Conservation (phyloP, 2,329 filamentous ascomycete genomes). For the Xylariales sp. region DNA sequence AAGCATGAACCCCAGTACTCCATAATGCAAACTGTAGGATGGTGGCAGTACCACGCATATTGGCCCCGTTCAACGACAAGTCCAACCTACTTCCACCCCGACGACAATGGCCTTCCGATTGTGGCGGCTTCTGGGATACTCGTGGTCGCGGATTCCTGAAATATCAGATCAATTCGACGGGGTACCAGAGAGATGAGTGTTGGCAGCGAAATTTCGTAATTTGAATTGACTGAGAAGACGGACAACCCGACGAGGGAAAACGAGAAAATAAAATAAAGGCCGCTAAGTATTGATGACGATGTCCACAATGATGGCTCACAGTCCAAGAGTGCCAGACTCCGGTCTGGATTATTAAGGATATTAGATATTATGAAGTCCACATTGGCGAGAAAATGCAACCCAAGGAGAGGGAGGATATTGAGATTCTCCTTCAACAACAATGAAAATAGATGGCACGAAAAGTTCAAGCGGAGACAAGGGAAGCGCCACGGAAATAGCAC, state of each 20-base stretch:
- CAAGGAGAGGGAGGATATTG: slow-evolving; percentile 10
- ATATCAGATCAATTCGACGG: neutral
- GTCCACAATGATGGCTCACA: slow-evolving; percentile 9
- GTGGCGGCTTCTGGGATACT: no score
- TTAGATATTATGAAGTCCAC: slow-evolving; percentile 22
- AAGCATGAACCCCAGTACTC: slow-evolving; percentile 39
- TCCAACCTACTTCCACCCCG: slow-evolving; percentile 10
- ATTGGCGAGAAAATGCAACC: slow-evolving; percentile 15
- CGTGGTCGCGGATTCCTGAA: neutral
- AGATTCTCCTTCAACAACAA: slow-evolving; percentile 6
- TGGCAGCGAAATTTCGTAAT: neutral
- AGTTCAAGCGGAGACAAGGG: slow-evolving; percentile 10
- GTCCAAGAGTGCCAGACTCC: slow-evolving; percentile 24
- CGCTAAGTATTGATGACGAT: no score
- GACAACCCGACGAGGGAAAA: neutral
- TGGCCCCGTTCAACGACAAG: slow-evolving; percentile 9
- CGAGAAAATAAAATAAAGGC: no score
- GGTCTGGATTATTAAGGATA: slow-evolving; percentile 20
- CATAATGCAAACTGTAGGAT: slow-evolving; percentile 45
- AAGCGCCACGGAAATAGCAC: slow-evolving; percentile 11
- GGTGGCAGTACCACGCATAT: slow-evolving; percentile 23
- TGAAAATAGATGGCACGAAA: slow-evolving; percentile 8
- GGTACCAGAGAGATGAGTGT: neutral
- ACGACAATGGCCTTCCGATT: neutral
- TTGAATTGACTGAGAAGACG: no score